A percentile compares a stretch with the other conserved stretches of the same genome.
phyloP scores from a whole-genome alignment of 257 asterid species.

The Solanum tarapatanum region DNA sequence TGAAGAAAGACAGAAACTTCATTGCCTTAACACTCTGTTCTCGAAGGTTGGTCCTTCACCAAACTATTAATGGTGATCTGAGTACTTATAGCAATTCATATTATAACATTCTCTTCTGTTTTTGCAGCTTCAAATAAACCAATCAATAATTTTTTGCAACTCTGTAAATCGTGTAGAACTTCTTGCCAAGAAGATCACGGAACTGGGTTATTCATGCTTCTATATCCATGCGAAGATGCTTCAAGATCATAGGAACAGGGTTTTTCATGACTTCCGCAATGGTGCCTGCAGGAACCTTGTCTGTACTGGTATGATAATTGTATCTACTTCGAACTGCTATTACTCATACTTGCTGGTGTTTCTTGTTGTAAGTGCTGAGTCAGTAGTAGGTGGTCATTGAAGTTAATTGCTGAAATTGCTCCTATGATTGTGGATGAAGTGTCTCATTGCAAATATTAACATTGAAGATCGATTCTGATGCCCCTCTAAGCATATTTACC shows the following conservation, averaged over 20 bases:
- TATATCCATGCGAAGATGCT: slow-evolving; percentile 95
- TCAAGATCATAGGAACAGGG: slow-evolving; percentile 90
- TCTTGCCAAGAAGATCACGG: slow-evolving; percentile 87
- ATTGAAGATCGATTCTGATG: not conserved
- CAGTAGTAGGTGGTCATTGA: not conserved
- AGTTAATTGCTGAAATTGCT: not conserved
- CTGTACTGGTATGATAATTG: slow-evolving; percentile 54
- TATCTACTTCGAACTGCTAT: not conserved
- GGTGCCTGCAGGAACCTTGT: slow-evolving; percentile 97
- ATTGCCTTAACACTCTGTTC: slow-evolving; percentile 78
- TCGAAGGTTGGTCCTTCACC: slow-evolving; percentile 39
- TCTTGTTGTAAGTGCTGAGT: not conserved
- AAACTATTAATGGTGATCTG: not conserved
- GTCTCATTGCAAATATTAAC: not conserved
- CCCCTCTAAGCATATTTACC: not conserved
- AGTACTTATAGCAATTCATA: not conserved
- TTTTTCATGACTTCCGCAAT: slow-evolving; percentile 88
- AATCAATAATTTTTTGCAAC: slow-evolving; percentile 85
- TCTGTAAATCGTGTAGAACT: slow-evolving; percentile 92
- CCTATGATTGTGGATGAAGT: not conserved
- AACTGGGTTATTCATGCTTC: slow-evolving; percentile 89
- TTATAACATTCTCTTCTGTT: slow-evolving; percentile 2
- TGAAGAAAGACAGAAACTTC: slow-evolving; percentile 91
- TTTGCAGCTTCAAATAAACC: slow-evolving; percentile 85
- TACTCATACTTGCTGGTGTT: not conserved